Evolutionary conservation across 106 monocot species (phyloP), one percentile per base, ranked within the genome.

Genomic region (Dioscorea zingiberensis): DNA sequence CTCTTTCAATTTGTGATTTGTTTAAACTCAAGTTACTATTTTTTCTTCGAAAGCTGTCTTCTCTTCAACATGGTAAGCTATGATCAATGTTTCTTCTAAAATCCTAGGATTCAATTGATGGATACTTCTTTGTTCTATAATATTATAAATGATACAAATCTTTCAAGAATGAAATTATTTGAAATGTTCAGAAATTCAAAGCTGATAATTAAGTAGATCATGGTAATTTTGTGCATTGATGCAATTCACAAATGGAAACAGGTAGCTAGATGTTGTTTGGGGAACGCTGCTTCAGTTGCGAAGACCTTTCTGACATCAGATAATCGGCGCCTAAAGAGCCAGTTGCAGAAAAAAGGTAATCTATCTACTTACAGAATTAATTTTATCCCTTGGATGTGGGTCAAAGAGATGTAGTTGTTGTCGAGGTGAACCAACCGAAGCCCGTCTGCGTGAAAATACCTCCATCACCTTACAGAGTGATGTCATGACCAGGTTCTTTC

Each of bases 181-280:
- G 3, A 19, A 12, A 19, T 56, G 23, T 21, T 18, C 1, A 23
- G n/a, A 11, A 4, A 56, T 24, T 7, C n/a, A 22, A 1, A 4
- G 23, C 19, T 23, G 12, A 19, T 25, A 12, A 24, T 21, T n/a
- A 18, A 11, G 19, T 56, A 22, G 22, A 24, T 22, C 22, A 19
- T 56, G 12, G 3, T 24, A 12, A 5, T 56, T 56, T 23, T 23
- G 5, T 24, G 11, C 7, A 22, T 11, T 22, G 56, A 11, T 21
- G 22, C 3, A 51, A 16, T 51, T 56, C 2, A 1, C 22, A 23
- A 56, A 22, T 55, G 22, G 46, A 27, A 76, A 30, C 78, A 92
- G 91, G 91, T 92, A 1, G 82, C 87, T 4, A 75, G 91, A 77
- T 92, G 91, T 51, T 92, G 87, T 55, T 28, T 92, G 59, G 71